phyloP scores from a whole-genome alignment of 306 rosid genomes.

The Rosa chinensis region DNA sequence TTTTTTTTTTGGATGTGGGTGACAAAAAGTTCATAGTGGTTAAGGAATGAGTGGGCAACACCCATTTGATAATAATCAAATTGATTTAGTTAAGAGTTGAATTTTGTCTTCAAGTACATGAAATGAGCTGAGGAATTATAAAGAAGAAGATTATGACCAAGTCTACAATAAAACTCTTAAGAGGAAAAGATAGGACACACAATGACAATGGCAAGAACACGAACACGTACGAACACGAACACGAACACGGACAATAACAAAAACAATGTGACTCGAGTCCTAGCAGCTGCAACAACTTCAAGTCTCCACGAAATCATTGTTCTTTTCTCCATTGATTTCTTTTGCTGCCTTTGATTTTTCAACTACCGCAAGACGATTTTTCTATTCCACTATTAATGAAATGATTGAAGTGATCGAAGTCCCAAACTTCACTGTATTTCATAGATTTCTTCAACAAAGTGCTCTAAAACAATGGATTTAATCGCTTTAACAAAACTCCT shows the following conservation, averaged over 20 bases:
- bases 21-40: not conserved
- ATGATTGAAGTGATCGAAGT: not conserved
- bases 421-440: not conserved
- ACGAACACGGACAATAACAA: conserved; percentile 8
- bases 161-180: conserved; percentile 19
- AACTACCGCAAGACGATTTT: not conserved
- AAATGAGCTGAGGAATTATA: not conserved
- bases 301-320: conserved; percentile 15
- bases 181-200: conserved; percentile 14
- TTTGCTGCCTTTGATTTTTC: not conserved
- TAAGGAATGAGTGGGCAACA: not conserved
- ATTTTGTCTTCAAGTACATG: conserved; percentile 9
- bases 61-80: not conserved
- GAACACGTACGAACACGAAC: not conserved
- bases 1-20: too few relatives aligned
- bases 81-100: not conserved
- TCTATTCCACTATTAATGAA: too few relatives aligned
- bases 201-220: conserved; percentile 20
- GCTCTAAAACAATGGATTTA: not conserved
- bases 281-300: conserved; percentile 6
- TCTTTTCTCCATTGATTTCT: not conserved
- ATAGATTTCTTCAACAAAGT: not conserved
- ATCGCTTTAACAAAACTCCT: not conserved
- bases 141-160: conserved; percentile 18
- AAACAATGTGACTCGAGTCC: conserved; percentile 25